phyloP scores from a whole-genome alignment of 225 moss, liverwort and hornwort genomes.

The Neckera pumila region DNA sequence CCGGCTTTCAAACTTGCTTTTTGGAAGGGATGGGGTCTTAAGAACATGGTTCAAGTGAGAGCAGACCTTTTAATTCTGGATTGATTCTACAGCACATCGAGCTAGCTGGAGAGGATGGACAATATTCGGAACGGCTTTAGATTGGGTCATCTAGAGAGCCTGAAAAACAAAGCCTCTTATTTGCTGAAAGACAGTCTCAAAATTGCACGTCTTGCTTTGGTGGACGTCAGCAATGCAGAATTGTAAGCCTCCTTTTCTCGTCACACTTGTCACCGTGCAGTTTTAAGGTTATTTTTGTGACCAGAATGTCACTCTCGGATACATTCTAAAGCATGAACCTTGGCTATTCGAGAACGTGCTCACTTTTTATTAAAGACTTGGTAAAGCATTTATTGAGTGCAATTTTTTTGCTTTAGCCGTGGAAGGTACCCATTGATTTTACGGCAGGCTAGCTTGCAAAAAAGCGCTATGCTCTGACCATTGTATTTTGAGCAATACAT shows the following conservation, averaged over 20 bases:
- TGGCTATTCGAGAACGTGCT: background rate
- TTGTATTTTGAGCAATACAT: background rate
- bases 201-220: constrained; percentile 26
- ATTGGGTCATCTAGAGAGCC: background rate
- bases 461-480: background rate
- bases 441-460: background rate
- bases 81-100: background rate
- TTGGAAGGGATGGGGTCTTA: background rate
- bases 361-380: too few species aligned
- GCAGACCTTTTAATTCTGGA: background rate
- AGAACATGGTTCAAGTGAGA: background rate
- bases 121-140: background rate
- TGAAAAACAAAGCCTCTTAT: constrained; percentile 17
- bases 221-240: constrained; percentile 24
- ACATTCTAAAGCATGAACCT: background rate
- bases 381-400: background rate
- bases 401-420: too few species aligned
- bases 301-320: background rate
- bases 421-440: background rate
- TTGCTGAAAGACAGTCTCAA: constrained; percentile 25
- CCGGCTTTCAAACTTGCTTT: background rate
- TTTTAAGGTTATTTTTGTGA: background rate
- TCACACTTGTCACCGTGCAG: background rate
- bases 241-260: constrained; percentile 4
- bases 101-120: background rate